These are phyloP conservation scores for Ganoderma lingzhi DNA, from an alignment of 1,284 basidiomycete species.

Conservation along the genomic window DNA sequence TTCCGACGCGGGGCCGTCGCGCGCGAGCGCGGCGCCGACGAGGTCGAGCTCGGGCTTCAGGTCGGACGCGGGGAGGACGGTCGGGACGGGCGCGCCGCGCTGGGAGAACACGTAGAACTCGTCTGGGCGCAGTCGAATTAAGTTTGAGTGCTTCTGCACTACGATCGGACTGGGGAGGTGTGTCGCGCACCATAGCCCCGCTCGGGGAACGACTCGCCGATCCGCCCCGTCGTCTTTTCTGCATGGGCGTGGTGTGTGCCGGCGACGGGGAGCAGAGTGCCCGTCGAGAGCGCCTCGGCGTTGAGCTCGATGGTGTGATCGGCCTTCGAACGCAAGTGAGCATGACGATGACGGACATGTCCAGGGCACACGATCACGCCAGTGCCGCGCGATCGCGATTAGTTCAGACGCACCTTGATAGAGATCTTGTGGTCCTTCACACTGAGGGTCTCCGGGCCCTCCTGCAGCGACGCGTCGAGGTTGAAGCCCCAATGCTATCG, in stretches of 20 bases:
- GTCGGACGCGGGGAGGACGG: conserved; percentile 42
- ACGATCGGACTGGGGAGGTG: background rate
- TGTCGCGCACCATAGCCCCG: conserved; percentile 61
- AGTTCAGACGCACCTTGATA: conserved; percentile 54
- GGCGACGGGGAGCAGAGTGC: conserved; percentile 54
- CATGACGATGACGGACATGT: background rate
- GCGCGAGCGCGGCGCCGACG: conserved; percentile 55
- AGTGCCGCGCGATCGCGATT: background rate
- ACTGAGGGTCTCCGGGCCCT: conserved; percentile 43
- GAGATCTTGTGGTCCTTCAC: conserved; percentile 66
- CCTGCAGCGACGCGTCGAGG: conserved; percentile 68
- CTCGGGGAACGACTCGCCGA: conserved; percentile 65
- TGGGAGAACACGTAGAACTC: conserved; percentile 68
- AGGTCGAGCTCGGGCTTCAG: conserved; percentile 51
- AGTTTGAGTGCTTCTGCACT: no score
- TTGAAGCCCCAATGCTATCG: conserved; percentile 83
- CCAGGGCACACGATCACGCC: background rate
- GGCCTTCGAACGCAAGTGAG: conserved; percentile 46
- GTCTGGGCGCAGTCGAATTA: conserved; percentile 47
- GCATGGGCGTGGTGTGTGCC: conserved; percentile 56
- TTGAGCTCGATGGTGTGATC: conserved; percentile 64
- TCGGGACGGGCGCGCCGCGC: conserved; percentile 49
- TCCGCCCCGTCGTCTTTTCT: conserved; percentile 53
- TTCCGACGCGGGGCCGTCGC: conserved; percentile 50
- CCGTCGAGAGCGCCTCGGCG: conserved; percentile 58